A percentile compares a stretch with the other conserved stretches of the same genome.
These are phyloP conservation scores for Phytophthora hybrid DNA, from an alignment of 352 stramenopile species.

Conservation along the genomic window DNA sequence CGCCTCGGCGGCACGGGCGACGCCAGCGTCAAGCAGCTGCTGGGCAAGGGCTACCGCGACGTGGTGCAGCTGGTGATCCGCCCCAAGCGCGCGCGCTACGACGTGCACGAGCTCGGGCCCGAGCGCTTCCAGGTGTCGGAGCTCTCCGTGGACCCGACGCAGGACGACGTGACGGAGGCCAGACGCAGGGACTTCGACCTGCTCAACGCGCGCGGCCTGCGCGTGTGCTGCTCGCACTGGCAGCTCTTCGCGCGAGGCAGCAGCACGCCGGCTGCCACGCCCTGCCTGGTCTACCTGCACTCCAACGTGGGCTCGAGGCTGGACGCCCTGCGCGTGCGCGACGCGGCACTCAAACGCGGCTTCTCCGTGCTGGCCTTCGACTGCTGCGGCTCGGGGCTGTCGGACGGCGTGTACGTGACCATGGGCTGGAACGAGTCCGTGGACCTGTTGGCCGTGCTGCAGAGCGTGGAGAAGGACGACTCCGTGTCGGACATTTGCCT, in stretches of 20 bases:
- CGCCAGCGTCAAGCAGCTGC: slow-evolving; percentile 76
- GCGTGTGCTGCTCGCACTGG: slow-evolving; percentile 80
- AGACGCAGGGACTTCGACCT: slow-evolving; percentile 69
- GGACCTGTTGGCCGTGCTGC: slow-evolving; percentile 77
- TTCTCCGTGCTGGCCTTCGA: slow-evolving; percentile 88
- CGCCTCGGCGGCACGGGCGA: slow-evolving; percentile 66
- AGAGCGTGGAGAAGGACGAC: slow-evolving; percentile 59
- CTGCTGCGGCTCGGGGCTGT: slow-evolving; percentile 79
- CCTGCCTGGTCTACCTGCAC: slow-evolving; percentile 84
- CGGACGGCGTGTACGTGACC: slow-evolving; percentile 87
- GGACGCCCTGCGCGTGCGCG: slow-evolving; percentile 72
- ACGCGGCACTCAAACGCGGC: slow-evolving; percentile 66
- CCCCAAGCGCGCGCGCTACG: slow-evolving; percentile 68
- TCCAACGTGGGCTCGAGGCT: slow-evolving; percentile 85
- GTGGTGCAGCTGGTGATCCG: slow-evolving; percentile 82
- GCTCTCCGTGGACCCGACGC: slow-evolving; percentile 26
- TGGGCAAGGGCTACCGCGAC: slow-evolving; percentile 80
- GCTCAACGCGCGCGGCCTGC: slow-evolving; percentile 74
- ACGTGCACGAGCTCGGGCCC: slow-evolving; percentile 56
- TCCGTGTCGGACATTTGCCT: slow-evolving; percentile 69
- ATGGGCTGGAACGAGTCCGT: slow-evolving; percentile 87
- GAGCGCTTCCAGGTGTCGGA: slow-evolving; percentile 53
- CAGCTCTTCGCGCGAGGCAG: slow-evolving; percentile 53
- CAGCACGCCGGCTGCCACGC: slow-evolving; percentile 23
- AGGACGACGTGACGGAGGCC: slow-evolving; percentile 34